Conservation (phyloP, 2,329 filamentous ascomycete species). For the Fusarium hostae region DNA sequence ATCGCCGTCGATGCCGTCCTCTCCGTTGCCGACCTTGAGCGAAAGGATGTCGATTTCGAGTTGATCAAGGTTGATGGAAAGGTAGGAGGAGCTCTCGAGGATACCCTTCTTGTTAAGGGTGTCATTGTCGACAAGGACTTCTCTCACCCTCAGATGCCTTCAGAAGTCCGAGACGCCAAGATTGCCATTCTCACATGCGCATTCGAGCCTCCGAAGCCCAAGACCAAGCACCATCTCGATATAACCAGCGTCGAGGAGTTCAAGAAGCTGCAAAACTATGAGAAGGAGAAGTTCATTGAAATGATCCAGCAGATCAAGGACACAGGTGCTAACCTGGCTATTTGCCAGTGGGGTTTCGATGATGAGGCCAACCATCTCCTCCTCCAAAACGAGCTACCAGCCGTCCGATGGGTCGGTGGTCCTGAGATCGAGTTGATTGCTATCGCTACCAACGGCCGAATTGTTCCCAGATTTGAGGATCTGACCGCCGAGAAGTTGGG, state of each 20-base stretch:
- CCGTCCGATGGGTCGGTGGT: constrained; percentile 96
- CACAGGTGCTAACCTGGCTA: constrained; percentile 94
- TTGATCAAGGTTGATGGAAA: constrained; percentile 99
- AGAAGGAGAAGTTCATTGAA: constrained; percentile 94
- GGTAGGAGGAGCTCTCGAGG: constrained; percentile 92
- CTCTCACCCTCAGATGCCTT: constrained; percentile 98
- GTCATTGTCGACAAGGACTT: constrained; percentile 99
- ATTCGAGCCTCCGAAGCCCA: constrained; percentile 98
- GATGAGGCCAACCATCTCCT: constrained; percentile 98
- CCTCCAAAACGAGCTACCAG: constrained; percentile 94
- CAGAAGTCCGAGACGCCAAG: constrained; percentile 93
- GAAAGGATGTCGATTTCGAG: constrained; percentile 98
- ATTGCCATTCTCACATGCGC: constrained; percentile 97
- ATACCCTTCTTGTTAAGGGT: constrained; percentile 94
- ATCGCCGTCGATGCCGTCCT: constrained; percentile 98
- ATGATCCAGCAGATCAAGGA: constrained; percentile 99
- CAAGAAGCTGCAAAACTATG: constrained; percentile 96
- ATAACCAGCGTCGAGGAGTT: constrained; percentile 98
- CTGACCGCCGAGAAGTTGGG: constrained; percentile 91
- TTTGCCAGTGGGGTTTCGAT: constrained; percentile 99
- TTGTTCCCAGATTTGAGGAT: constrained; percentile 97
- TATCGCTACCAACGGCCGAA: constrained; percentile 97
- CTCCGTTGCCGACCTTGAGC: constrained; percentile 93
- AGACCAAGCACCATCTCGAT: constrained; percentile 99
- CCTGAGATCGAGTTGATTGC: constrained; percentile 98